Evolutionary conservation across 225 moss, liverwort and hornwort genomes (phyloP).

Genomic region (Marchantia paleacea): DNA sequence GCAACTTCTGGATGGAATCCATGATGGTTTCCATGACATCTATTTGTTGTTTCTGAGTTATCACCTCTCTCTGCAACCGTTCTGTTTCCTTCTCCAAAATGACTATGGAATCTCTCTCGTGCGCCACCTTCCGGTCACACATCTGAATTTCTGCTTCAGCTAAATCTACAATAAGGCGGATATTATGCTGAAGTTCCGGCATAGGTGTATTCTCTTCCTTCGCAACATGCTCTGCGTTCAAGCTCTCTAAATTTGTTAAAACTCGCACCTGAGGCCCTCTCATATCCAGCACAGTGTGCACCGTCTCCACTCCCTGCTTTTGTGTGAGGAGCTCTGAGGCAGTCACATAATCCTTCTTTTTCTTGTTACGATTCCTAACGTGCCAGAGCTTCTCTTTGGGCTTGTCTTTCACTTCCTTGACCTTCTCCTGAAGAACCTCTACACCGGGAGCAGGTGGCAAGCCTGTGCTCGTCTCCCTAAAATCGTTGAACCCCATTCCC

Average conservation of each 20-base stretch:
- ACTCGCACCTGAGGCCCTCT: slow-evolving; percentile 78
- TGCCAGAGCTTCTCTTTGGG: slow-evolving; percentile 77
- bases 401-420: slow-evolving; percentile 57
- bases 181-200: slow-evolving; percentile 86
- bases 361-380: slow-evolving; percentile 61
- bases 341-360: slow-evolving; percentile 57
- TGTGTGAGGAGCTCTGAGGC: slow-evolving; percentile 72
- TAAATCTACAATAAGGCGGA: slow-evolving; percentile 73
- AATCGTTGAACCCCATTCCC: slow-evolving; percentile 99
- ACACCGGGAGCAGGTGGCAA: slow-evolving; percentile 67
- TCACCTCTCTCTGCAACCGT: slow-evolving; percentile 56
- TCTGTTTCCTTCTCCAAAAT: slow-evolving; percentile 76
- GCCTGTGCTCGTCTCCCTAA: slow-evolving; percentile 59
- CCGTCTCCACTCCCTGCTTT: slow-evolving; percentile 64
- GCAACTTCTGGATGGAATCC: slow-evolving; percentile 59
- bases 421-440: slow-evolving; percentile 52
- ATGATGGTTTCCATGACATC: slow-evolving; percentile 67
- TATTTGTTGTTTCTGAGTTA: slow-evolving; percentile 62
- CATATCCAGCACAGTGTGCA: slow-evolving; percentile 93
- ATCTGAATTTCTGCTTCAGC: slow-evolving; percentile 77
- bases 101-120: slow-evolving; percentile 63
- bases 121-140: slow-evolving; percentile 65
- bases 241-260: slow-evolving; percentile 72
- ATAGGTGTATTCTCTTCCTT: slow-evolving; percentile 66
- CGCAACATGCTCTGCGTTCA: slow-evolving; percentile 74